Evolutionary conservation across 495 filamentous ascomycete genomes (phyloP), one percentile per base, ranked within the genome.

Genomic region (Penicillium paxilli): DNA sequence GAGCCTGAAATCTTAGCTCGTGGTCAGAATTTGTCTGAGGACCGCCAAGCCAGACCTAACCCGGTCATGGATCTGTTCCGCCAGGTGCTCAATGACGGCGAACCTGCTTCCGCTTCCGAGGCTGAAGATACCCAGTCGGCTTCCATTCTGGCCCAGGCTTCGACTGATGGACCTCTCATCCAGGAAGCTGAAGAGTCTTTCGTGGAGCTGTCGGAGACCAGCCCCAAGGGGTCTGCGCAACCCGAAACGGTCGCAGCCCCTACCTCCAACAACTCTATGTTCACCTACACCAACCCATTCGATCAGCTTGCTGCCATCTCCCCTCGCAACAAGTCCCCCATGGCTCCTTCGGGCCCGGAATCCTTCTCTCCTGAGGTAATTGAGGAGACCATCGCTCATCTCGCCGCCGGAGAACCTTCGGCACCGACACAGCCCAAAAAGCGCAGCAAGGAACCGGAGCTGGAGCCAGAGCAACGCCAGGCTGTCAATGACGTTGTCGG

Each of bases 221-320:
- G 30, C 22, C 38, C 60, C 5, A 51, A 58, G 38, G 64, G 51
- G n/a, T 47, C 63, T 63, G 64, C 59, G 60, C 63, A 63, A 60
- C 65, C 59, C 51, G 71, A 74, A 55, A 60, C 57, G 53, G 61
- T 61, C 48, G 61, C 62, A 33, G 55, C 69, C 38, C 51, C 62
- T 9, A 17, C 44, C 37, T 52, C 68, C 21, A 81, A 81, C 52
- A 72, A 70, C 3, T 69, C 74, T 17, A 73, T 87, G 22, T 93
- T 93, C 71, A 89, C 82, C 24, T 90, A 90, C 64, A 82, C 87
- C 55, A 91, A 91, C 59, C 89, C 89, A 4, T 92, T 93, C 54
- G 88, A 91, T 25, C 84, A 90, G 63, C 66, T 91, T 24, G 80
- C 87, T 53, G 81, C 86, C 58, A 85, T 85, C 6, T 89, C 84